Percentiles rank a stretch among this genome's conserved stretches.
Conservation (phyloP, 306 rosid genomes). For the Dalbergia cochinchinensis region DNA sequence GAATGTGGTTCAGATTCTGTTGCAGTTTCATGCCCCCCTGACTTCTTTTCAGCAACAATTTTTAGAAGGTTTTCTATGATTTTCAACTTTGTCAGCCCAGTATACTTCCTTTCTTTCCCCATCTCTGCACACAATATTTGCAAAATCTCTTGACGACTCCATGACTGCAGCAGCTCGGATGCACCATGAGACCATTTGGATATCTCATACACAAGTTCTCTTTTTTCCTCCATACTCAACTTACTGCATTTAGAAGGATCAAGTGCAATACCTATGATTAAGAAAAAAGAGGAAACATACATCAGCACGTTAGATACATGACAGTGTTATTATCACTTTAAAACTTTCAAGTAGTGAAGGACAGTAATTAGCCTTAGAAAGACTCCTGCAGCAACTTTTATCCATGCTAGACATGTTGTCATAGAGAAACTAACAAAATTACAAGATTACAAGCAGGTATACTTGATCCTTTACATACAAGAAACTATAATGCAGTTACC, state of each 20-base stretch:
- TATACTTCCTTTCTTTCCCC: slow-evolving; percentile 99
- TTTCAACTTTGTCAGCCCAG: slow-evolving; percentile 93
- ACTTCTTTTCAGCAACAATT: slow-evolving; percentile 87
- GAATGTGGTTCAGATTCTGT: slow-evolving; percentile 65
- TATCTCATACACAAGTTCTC: slow-evolving; percentile 87
- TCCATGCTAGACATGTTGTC: slow-evolving; percentile 39
- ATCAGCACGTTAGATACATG: slow-evolving; percentile 31
- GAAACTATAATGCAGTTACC: slow-evolving; percentile 40
- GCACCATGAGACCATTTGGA: slow-evolving; percentile 83
- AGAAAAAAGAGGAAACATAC: slow-evolving; percentile 37
- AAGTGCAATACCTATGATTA: slow-evolving; percentile 58
- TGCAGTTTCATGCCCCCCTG: slow-evolving; percentile 56
- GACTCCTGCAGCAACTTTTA: slow-evolving; percentile 29
- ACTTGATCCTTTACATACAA: slow-evolving; percentile 22
- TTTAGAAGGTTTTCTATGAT: slow-evolving; percentile 92
- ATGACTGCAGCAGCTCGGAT: slow-evolving; percentile 80
- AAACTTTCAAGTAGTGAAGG: slow-evolving; percentile 25
- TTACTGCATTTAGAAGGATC: slow-evolving; percentile 71
- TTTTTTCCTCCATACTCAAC: slow-evolving; percentile 84
- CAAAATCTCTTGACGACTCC: slow-evolving; percentile 97
- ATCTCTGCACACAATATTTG: slow-evolving; percentile 94
- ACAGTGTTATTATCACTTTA: slow-evolving; percentile 10
- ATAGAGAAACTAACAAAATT: slow-evolving; percentile 27
- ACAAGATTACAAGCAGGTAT: slow-evolving; percentile 31
- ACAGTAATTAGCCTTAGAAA: slow-evolving; percentile 29